Base-by-base conservation (phyloP, 2,329 filamentous ascomycete species). In the Dactylonectria macrodidyma region DNA sequence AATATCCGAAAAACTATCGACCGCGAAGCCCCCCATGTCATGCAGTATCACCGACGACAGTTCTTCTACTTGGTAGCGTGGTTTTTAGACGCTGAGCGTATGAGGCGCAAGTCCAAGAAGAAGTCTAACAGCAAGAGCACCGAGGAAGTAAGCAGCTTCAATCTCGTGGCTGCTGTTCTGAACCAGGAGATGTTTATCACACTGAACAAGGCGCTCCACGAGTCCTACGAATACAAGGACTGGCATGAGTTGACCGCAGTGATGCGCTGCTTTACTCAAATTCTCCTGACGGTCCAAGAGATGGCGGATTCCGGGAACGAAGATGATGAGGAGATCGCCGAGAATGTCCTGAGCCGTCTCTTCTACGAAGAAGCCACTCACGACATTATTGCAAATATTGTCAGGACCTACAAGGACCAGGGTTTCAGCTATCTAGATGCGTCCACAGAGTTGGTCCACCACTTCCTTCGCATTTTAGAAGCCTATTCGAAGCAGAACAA, bases 321-420 rank as follows among this genome's bases (percentile, higher is more conserved):
- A 70, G 95, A 98, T n/a, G 94, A 99, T 73, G 93, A 97, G 77
- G 96, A 98, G 75, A 98, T 99, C 78, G 95, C 96, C 0, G 95
- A 99, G 78, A 99, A 99, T 74, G 98, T 97, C 12, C 90, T 97
- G 59, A 97, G 93, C 75, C 93, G 95, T 68, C 94, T 99, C n/a
- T 99, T 99, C 80, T 99, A 99, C 82, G 96, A 99, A 81, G 95
- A 98, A 77, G 90, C 93, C 0, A 98, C 95, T 0, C 95, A 99
- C 76, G 95, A 99, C 69, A 88, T 93, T 26, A 89, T 99, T 59
- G 88, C 95, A 34, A 89, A 91, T 66, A 93, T 98, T 60, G 86
- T 95, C 1, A 88, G 92, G 70, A 91, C 88, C n/a, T 98, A 97
- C 83, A 97, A 97, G 73, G 94, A 95, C 67, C 96, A 98, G 82